Evolutionary conservation across 2,329 filamentous ascomycete genomes (phyloP), one percentile per base, ranked within the genome.

Genomic region (Calonectria crousiana): DNA sequence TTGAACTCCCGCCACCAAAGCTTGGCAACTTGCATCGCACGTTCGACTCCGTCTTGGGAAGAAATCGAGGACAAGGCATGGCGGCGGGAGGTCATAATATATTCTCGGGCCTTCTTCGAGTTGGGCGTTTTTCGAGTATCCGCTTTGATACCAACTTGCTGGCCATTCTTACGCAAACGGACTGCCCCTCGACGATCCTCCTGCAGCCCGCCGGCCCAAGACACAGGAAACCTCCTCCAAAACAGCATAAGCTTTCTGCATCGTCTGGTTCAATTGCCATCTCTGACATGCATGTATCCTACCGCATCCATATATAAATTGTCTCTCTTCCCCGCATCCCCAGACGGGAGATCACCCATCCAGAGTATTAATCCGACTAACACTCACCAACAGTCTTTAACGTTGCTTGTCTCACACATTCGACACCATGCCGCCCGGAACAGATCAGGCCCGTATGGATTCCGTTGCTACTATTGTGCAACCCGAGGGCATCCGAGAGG

Each of bases 221-320:
- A 62, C 23, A 34, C 52, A 62, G 34, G 36, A 62, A 62, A 36
- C 56, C 36, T 62, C 56, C 20, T 62, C 56, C 56, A 62, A 62
- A 62, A 30, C 56, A 62, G 56, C 56, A 41, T 62, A 56, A 53
- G 28, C 47, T 67, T 38, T 67, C 41, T 56, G n/a, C 56, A 62
- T 62, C 23, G 3, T 62, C 36, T 62, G 56, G 56, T 41, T 41
- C 56, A 9, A 62, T 36, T 10, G 32, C 23, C 26, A 26, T 62
- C 34, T 62, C 44, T 28, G n/a, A 28, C 3, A 36, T 23, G 23
- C 34, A 62, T 62, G 36, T 62, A 36, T 28, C 16, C 34, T 41
- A 41, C 34, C n/a, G 23, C 13, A 41, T 41, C 23, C 56, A 41
- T 41, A 28, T 41, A 62, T 62, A 62, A 62, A 62, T 26, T 49